Conservation (phyloP, 2,329 filamentous ascomycete species). For the Aspergillus quadrilineatus region DNA sequence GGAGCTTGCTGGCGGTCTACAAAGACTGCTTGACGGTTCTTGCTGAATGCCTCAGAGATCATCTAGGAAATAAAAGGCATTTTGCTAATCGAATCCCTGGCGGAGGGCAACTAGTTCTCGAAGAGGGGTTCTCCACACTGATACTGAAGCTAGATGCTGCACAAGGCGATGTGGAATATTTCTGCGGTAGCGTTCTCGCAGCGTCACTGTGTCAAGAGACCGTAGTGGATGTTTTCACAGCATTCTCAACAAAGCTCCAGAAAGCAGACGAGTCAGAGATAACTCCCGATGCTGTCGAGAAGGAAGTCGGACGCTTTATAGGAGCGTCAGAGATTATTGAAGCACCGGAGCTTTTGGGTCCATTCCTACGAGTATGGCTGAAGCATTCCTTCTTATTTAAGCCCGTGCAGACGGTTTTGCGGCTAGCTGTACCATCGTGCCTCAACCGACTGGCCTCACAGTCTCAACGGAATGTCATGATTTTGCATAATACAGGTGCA, state of each 20-base stretch:
- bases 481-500: slow-evolving; percentile 70
- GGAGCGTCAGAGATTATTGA: slow-evolving; percentile 45
- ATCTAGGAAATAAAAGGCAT: slow-evolving; percentile 83
- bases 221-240: slow-evolving; percentile 65
- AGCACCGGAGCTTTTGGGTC: slow-evolving; percentile 40
- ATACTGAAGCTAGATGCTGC: slow-evolving; percentile 54
- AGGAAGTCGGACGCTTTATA: slow-evolving; percentile 37
- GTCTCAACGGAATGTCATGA: slow-evolving; percentile 68
- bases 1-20: slow-evolving; percentile 67
- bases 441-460: slow-evolving; percentile 58
- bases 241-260: slow-evolving; percentile 32
- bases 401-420: slow-evolving; percentile 31
- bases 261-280: slow-evolving; percentile 10
- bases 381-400: slow-evolving; percentile 58
- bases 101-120: slow-evolving; percentile 75
- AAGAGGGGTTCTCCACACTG: slow-evolving; percentile 67
- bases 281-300: slow-evolving; percentile 26
- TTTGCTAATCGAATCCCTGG: slow-evolving; percentile 74
- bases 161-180: slow-evolving; percentile 65
- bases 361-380: slow-evolving; percentile 51
- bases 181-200: slow-evolving; percentile 78
- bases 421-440: slow-evolving; percentile 64
- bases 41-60: slow-evolving; percentile 70
- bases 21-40: slow-evolving; percentile 60
- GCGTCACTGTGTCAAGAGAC: slow-evolving; percentile 78